phyloP scores from a whole-genome alignment of 73 alveolate species.

The Tetrahymena malaccensis region DNA sequence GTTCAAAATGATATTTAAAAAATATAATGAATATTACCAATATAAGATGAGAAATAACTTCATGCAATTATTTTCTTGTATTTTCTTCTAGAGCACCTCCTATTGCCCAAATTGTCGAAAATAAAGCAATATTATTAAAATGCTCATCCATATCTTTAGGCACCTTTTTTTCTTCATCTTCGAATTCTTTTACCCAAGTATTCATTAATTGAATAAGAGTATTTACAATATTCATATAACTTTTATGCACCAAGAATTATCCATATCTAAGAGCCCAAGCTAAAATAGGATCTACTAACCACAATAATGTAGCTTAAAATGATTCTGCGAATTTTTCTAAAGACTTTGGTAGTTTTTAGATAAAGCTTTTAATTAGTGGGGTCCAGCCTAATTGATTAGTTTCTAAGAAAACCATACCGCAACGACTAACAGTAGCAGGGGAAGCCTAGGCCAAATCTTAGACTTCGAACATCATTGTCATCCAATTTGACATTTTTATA shows the following conservation, averaged over 20 bases:
- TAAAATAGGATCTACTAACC: constrained; percentile 27
- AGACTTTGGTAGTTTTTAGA: background rate
- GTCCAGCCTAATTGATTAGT: background rate
- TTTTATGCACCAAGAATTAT: background rate
- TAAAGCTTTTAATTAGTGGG: background rate
- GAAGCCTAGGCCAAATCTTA: constrained; percentile 88
- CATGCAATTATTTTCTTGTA: constrained; percentile 76
- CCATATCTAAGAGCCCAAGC: constrained; percentile 6
- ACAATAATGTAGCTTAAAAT: background rate
- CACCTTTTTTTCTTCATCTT: constrained; percentile 6
- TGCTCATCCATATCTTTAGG: constrained; percentile 87
- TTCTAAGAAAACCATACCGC: constrained; percentile 93
- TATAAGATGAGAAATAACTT: constrained; percentile 61
- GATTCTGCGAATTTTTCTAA: background rate
- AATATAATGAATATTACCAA: background rate
- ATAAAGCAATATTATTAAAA: constrained; percentile 69
- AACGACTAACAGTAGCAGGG: constrained; percentile 92
- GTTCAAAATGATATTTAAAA: background rate
- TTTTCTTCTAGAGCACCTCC: constrained; percentile 95
- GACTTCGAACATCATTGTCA: constrained; percentile 90
- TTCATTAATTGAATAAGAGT: background rate
- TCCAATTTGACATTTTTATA: constrained; percentile 73
- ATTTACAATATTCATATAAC: constrained; percentile 1
- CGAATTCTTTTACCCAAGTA: background rate
- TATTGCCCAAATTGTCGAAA: constrained; percentile 88